Evolutionary conservation across 495 filamentous ascomycete species (phyloP), one percentile per base, ranked within the genome.

Genomic region (Amniculicola lignicola): DNA sequence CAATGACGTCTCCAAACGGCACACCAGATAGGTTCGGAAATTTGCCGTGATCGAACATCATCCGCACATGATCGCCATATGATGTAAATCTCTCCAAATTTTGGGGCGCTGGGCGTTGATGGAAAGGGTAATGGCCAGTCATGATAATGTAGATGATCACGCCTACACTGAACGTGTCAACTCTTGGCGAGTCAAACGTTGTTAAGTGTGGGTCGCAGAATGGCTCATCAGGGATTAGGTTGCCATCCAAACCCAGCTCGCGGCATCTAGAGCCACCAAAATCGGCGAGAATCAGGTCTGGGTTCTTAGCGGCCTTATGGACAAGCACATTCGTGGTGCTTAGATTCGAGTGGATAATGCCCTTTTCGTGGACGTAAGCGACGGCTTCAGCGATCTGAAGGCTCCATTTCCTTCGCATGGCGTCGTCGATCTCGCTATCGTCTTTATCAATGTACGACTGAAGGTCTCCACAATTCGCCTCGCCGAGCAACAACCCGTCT

Each of bases 261-360:
- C 19, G 7, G 35, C 60, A 63, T 40, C 33, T 63, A 7, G 60
- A 54, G 4, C 60, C 60, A 19, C 60, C 56, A 55, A 63, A 63
- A 33, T 63, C 60, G 28, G 45, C 51, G 16, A 63, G 57, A 15
- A 2, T 16, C 10, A 63, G 47, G 33, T 48, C 44, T 27, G 22
- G 2, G 3, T 14, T 15, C 11, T 35, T 12, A 23, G 4, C 28
- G 16, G 51, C 46, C 11, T 33, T 24, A 39, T 63, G 31, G 2
- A 63, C 57, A 15, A 63, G 37, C 10, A 39, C 31, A 33, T 63
- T 63, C 1, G 45, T 33, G 10, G 53, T 47, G 5, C 60, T 37
- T 16, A 63, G 4, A 39, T 63, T 48, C 12, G 46, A 63, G 37
- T 63, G 60, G 7, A 63, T 60, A 2, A 63, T 27, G 37, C 60